Evolutionary conservation across 2,329 filamentous ascomycete genomes (phyloP), one percentile per base, ranked within the genome.

Genomic region (Celoporthe dispersa): DNA sequence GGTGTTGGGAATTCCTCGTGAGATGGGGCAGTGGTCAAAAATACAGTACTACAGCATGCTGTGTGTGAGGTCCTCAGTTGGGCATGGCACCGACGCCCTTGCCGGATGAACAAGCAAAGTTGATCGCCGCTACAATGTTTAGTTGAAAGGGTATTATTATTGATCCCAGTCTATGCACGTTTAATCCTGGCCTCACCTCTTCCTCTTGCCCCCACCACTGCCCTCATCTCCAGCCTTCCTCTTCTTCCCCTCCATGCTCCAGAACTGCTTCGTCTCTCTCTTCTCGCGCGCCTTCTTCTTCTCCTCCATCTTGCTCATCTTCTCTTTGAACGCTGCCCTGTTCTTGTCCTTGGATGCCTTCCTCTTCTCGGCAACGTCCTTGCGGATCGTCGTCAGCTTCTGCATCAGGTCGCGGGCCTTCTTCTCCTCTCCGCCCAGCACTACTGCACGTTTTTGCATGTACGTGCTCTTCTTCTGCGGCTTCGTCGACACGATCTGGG

Each of bases 401-500:
- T 97, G 92, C 90, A 99, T 91, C 74, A 99, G 84, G 75, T 94
- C 90, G 41, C 96, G 86, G 5, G 94, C 94, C 80, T 91, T 92
- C 85, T 92, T 94, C 86, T 99, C 96, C 80, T 98, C 95, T 35
- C 91, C 91, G 16, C 91, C 86, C 22, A 93, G 82, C 33, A 97
- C 89, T n/a, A 98, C 94, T 19, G 95, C 96, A 12, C 96, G 92
- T 84, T 98, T 98, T 84, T 97, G 94, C 86, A 97, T 86, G 80
- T 99, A 99, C 31, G 94, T 97, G 77, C 91, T 82, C 76, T 90
- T 91, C 79, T 88, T 90, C 83, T 94, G 93, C 71, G 92, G 90
- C 81, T 91, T 92, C 84, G 92, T 95, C 78, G 90, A 84, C 31
- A 91, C 88, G 77, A 97, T 94, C 80, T 99, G 96, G 16, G 92